Conservation (phyloP, 257 asterid genomes). For the Capsicum baccatum region DNA sequence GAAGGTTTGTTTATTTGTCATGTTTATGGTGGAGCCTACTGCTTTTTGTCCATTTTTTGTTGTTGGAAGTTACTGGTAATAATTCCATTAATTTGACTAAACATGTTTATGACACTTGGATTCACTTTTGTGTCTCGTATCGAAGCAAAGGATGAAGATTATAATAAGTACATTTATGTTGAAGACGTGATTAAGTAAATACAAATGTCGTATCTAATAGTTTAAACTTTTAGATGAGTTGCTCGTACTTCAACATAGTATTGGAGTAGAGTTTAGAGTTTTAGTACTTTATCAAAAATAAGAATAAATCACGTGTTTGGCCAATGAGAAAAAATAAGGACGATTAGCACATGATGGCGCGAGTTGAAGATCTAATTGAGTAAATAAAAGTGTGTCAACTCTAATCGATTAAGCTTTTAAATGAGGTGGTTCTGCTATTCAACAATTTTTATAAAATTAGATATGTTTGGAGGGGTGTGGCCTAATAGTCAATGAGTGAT, state of each 20-base stretch:
- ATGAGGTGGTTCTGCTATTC: not conserved
- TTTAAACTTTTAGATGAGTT: not conserved
- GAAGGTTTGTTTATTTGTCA: slow-evolving; percentile 52
- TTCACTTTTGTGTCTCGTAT: slow-evolving; percentile 10
- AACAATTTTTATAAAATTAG: not conserved
- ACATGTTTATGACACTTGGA: not conserved
- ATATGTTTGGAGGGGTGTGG: too few relatives aligned
- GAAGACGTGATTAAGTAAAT: slow-evolving; percentile 7
- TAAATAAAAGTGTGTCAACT: not conserved
- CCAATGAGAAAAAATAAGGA: not conserved
- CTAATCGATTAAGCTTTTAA: not conserved
- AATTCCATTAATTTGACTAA: not conserved
- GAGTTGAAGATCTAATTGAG: slow-evolving; percentile 5
- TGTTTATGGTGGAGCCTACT: slow-evolving; percentile 24
- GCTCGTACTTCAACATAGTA: not conserved
- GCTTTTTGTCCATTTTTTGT: not conserved
- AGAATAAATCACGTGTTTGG: too few relatives aligned
- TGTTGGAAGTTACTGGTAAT: not conserved
- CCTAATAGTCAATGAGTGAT: too few relatives aligned
- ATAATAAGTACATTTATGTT: not conserved
- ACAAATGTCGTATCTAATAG: not conserved
- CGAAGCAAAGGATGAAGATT: not conserved
- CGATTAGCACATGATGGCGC: not conserved
- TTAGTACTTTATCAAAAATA: not conserved
- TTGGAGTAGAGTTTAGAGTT: not conserved